phyloP scores from a whole-genome alignment of 164 flowering plant genomes.

The Cinnamomum chago region DNA sequence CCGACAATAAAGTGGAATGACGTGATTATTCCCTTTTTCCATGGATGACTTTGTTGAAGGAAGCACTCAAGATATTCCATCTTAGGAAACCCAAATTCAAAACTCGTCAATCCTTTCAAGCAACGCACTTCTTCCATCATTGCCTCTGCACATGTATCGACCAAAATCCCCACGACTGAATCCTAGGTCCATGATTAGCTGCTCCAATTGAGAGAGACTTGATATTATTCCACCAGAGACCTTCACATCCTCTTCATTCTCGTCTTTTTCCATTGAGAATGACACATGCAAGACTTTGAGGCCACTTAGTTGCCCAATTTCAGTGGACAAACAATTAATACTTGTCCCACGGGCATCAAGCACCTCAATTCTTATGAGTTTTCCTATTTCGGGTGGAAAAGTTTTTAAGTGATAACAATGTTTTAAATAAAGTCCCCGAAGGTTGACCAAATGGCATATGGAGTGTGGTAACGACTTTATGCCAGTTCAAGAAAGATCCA shows the following conservation, averaged over 20 bases:
- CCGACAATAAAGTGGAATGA: background rate
- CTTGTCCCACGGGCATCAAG: background rate
- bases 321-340: background rate
- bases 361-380: slow-evolving; percentile 5
- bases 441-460: slow-evolving; percentile 9
- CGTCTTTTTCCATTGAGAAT: background rate
- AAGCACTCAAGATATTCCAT: background rate
- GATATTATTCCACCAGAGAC: too few relatives aligned
- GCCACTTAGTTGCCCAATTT: background rate
- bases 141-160: background rate
- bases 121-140: slow-evolving; percentile 3
- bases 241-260: background rate
- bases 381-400: slow-evolving; percentile 1
- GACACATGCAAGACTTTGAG: slow-evolving; percentile 17
- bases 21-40: background rate
- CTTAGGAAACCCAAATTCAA: background rate
- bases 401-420: slow-evolving; percentile 1
- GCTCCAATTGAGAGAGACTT: background rate
- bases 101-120: background rate
- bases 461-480: slow-evolving; percentile 25
- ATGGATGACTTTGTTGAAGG: background rate
- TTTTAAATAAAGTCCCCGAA: slow-evolving; percentile 23
- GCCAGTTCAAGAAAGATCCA: slow-evolving; percentile 14
- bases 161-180: rapidly evolving
- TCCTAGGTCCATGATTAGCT: slow-evolving; percentile 13